phyloP scores from a whole-genome alignment of 2,329 filamentous ascomycete species.

The Davidsoniella eucalypti region DNA sequence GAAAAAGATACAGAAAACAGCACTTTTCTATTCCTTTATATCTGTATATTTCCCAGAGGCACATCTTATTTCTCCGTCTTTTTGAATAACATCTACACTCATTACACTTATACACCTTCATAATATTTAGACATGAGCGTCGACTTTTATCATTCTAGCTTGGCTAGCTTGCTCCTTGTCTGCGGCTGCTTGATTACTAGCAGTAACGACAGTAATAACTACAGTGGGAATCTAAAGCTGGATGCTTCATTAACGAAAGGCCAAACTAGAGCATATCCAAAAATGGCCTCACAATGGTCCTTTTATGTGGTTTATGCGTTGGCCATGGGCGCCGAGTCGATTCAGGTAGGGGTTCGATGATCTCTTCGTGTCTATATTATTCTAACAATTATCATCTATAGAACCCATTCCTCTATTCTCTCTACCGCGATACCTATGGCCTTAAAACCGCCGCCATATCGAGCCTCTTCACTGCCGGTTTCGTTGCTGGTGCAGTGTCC shows the following conservation, averaged over 20 bases:
- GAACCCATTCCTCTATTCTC: conserved; percentile 23
- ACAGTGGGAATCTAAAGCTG: not conserved
- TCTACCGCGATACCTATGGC: conserved; percentile 21
- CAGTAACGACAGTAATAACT: not conserved
- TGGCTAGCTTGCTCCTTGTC: conserved; percentile 20
- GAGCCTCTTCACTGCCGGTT: conserved; percentile 26
- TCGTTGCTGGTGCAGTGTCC: conserved; percentile 28
- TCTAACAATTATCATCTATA: conserved; percentile 3
- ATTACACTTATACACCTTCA: not conserved
- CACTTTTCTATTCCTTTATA: not conserved
- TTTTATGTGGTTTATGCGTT: conserved; percentile 31
- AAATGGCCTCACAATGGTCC: conserved; percentile 16
- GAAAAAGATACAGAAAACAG: not conserved
- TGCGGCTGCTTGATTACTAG: conserved; percentile 17
- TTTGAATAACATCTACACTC: not conserved
- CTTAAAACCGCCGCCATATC: conserved; percentile 20
- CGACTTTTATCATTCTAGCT: conserved; percentile 22
- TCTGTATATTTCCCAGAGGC: not conserved
- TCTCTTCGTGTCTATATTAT: not conserved
- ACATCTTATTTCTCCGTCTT: not conserved
- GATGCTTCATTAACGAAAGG: not conserved
- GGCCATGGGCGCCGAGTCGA: conserved; percentile 35
- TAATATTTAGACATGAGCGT: conserved; percentile 13
- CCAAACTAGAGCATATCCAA: not conserved
- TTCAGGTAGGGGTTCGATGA: conserved; percentile 22